Evolutionary conservation across 2,329 filamentous ascomycete species (phyloP).

Genomic region (Gyromitra esculenta): DNA sequence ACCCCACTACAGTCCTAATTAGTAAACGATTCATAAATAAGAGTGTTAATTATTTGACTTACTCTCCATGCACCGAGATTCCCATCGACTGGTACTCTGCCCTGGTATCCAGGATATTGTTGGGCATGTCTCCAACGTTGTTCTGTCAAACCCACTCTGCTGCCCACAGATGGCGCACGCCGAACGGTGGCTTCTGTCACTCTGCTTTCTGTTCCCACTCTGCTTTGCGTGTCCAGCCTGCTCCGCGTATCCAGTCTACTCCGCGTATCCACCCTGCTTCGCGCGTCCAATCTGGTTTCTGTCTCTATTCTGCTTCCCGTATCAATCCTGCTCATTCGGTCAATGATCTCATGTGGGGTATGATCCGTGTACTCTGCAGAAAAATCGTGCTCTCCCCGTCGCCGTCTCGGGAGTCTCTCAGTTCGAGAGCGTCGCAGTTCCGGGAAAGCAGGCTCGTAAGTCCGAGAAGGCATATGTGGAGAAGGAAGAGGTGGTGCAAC

Average conservation of each 20-base stretch:
- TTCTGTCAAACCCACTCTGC: conserved; percentile 22
- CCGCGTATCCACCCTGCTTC: conserved; percentile 29
- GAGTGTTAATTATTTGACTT: conserved; percentile 2
- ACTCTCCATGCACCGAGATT: conserved; percentile 43
- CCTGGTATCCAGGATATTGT: conserved; percentile 34
- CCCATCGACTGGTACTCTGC: conserved; percentile 30
- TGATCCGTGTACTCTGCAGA: conserved; percentile 39
- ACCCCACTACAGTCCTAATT: conserved; percentile 34
- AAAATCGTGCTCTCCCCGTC: conserved; percentile 40
- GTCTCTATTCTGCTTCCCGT: conserved; percentile 21
- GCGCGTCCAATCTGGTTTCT: conserved; percentile 25
- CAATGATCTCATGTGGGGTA: conserved; percentile 32
- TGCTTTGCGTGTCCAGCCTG: conserved; percentile 21
- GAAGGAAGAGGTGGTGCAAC: conserved; percentile 49
- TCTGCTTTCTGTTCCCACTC: conserved; percentile 10
- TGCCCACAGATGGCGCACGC: conserved; percentile 27
- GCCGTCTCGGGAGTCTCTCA: conserved; percentile 37
- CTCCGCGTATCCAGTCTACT: conserved; percentile 33
- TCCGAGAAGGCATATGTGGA: conserved; percentile 28
- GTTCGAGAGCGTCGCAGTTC: conserved; percentile 45
- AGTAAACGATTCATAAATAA: conserved; percentile 2
- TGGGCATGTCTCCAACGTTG: conserved; percentile 43
- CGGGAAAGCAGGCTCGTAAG: conserved; percentile 32
- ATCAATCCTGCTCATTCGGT: conserved; percentile 36
- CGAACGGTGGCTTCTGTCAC: conserved; percentile 37